Conservation (phyloP, 1,284 basidiomycete species). For the Austroboletus rostrupii region DNA sequence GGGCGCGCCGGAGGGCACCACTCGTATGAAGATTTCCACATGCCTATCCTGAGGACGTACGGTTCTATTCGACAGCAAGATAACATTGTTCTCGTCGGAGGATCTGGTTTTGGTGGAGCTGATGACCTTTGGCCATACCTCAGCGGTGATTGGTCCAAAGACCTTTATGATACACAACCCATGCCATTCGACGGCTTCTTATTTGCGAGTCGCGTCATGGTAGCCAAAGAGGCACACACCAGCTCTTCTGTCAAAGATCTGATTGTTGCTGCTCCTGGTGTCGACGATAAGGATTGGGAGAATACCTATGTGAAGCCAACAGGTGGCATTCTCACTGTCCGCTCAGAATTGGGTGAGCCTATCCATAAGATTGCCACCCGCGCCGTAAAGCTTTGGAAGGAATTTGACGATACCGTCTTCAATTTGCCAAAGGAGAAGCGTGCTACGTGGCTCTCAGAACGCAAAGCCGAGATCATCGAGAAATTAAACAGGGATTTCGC, state of each 20-base stretch:
- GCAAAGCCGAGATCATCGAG: conserved; percentile 84
- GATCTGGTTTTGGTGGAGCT: conserved; percentile 95
- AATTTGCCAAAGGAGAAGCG: conserved; percentile 94
- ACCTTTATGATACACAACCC: conserved; percentile 81
- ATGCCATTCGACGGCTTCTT: conserved; percentile 99
- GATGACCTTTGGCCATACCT: conserved; percentile 98
- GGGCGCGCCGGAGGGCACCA: conserved; percentile 99
- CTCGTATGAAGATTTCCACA: conserved; percentile 98
- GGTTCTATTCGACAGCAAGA: conserved; percentile 82
- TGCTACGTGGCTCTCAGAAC: conserved; percentile 80
- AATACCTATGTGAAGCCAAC: conserved; percentile 93
- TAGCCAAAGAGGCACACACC: conserved; percentile 97
- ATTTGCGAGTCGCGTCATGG: conserved; percentile 95
- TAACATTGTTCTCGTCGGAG: conserved; percentile 90
- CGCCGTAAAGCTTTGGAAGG: conserved; percentile 95
- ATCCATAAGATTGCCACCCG: conserved; percentile 99
- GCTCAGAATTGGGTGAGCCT: conserved; percentile 96
- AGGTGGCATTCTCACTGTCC: conserved; percentile 94
- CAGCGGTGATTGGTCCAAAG: conserved; percentile 90
- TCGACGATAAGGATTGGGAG: conserved; percentile 90
- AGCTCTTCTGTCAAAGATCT: conserved; percentile 93
- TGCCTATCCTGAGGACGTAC: conserved; percentile 92
- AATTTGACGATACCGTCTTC: conserved; percentile 97
- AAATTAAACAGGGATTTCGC: conserved; percentile 95
- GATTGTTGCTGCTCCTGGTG: conserved; percentile 92